Evolutionary conservation across 768 basidiomycete genomes (phyloP), one percentile per base, ranked within the genome.

Genomic region (Russula vinacea): DNA sequence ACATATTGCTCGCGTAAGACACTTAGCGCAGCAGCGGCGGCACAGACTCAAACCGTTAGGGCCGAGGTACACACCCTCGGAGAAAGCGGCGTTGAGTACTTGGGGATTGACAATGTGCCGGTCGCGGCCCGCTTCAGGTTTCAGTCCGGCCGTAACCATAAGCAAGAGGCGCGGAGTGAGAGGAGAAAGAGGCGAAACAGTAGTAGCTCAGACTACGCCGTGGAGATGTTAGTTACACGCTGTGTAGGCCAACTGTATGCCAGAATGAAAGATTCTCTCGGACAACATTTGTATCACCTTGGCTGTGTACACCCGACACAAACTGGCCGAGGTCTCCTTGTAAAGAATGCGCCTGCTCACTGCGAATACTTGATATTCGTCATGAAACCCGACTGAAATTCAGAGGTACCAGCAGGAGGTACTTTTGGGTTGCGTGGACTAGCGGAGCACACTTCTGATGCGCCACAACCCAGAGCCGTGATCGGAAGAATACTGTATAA

Each of bases 71-170:
- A 39, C 16, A 55, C 63, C 52, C 32, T n/a, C 17, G 29, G 44
- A 32, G 44, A 49, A 40, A 47, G 52, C 63, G 63, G 63, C 42
- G 6, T 14, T 60, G 58, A 19, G 55, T 50, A 42, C 45, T 54
- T 64, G 22, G 22, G 63, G 63, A 59, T 24, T 63, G 56, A 40
- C 61, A 5, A 29, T 29, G 40, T 40, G 39, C 14, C 24, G 37
- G 60, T 56, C 29, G 56, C 32, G 13, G 50, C 42, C 60, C 60
- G 40, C 29, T 29, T 29, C 29, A 5, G 29, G 40, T 24, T 22
- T 54, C 44, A 26, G 45, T 11, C 19, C 22, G 40, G 39, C 40
- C 40, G 33, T 24, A 44, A 33, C 42, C 32, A 22, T 6, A 14
- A 26, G 24, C 19, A 11, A n/a, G 40, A 16, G 32, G 51, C 56